Evolutionary conservation across 345 rosid species (phyloP).

Genomic region (Noccaea bulbosa): DNA sequence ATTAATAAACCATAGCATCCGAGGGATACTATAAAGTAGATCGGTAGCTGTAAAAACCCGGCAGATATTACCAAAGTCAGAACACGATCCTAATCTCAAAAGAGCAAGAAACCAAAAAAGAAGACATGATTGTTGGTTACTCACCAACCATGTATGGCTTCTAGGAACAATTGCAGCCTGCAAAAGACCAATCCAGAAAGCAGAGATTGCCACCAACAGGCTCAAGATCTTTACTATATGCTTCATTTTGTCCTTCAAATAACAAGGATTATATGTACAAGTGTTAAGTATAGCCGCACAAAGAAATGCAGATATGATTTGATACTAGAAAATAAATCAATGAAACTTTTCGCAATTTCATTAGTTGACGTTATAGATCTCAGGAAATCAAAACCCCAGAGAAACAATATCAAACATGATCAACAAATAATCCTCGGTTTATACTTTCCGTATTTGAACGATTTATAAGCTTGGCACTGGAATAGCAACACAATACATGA

Average conservation of each 20-base stretch:
- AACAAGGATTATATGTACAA: neutral
- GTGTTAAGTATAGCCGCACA: neutral
- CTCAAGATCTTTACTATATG: slow-evolving; percentile 62
- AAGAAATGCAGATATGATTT: neutral
- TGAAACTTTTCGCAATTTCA: too few relatives aligned
- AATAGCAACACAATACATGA: neutral
- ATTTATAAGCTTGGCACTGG: neutral
- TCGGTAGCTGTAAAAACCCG: slow-evolving; percentile 52
- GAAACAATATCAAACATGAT: neutral
- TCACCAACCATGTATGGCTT: slow-evolving; percentile 60
- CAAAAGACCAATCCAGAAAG: slow-evolving; percentile 62
- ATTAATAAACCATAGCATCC: slow-evolving; percentile 81
- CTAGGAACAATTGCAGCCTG: slow-evolving; percentile 56
- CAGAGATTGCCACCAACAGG: slow-evolving; percentile 52
- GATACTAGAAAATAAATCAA: too few relatives aligned
- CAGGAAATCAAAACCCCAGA: neutral
- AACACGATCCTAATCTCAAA: neutral
- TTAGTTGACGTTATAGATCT: neutral
- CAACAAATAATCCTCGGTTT: neutral
- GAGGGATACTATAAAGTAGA: slow-evolving; percentile 67
- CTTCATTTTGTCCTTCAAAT: slow-evolving; percentile 43
- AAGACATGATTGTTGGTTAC: slow-evolving; percentile 9
- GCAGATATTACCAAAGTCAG: neutral
- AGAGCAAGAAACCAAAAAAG: neutral
- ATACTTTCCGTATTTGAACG: too few relatives aligned